These are phyloP conservation scores for Ramichloridium luteum DNA, from an alignment of 2,329 filamentous ascomycete genomes.

Conservation along the genomic window DNA sequence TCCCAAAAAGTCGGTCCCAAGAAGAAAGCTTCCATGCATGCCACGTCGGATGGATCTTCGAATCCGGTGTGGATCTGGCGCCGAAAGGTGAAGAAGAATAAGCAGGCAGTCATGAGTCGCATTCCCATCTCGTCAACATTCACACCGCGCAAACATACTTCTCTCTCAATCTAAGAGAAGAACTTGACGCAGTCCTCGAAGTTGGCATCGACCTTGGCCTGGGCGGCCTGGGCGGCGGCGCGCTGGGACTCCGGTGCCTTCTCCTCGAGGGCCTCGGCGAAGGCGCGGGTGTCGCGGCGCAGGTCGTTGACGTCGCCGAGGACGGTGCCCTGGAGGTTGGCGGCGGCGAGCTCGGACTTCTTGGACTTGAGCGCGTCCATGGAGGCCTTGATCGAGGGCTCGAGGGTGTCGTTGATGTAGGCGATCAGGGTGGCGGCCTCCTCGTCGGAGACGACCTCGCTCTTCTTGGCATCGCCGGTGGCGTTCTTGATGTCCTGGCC, in stretches of 20 bases:
- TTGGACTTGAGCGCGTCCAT: conserved; percentile 11
- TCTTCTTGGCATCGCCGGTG: conserved; percentile 11
- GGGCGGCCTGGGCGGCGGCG: conserved; percentile 7
- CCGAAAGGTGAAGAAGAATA: too few relatives aligned
- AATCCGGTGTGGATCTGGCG: too few relatives aligned
- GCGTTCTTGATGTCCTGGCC: conserved; percentile 14
- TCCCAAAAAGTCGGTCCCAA: too few relatives aligned
- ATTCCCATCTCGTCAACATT: not conserved
- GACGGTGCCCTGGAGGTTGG: conserved; percentile 11
- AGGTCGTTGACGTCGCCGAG: conserved; percentile 12
- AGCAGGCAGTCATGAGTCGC: too few relatives aligned
- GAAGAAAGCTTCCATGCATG: too few relatives aligned
- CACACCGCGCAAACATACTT: conserved; percentile 7
- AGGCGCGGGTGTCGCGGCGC: conserved; percentile 8
- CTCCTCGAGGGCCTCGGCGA: conserved; percentile 10
- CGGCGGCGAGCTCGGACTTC: conserved; percentile 9
- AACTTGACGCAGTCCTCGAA: conserved; percentile 13
- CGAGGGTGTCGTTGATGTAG: conserved; percentile 11
- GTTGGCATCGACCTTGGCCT: conserved; percentile 12
- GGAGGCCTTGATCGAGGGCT: conserved; percentile 10
- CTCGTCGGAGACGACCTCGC: conserved; percentile 8
- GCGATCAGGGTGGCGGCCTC: conserved; percentile 10
- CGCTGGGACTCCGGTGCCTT: conserved; percentile 10
- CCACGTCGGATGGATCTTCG: too few relatives aligned
- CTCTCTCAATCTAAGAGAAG: too few relatives aligned